Evolutionary conservation across 2,329 filamentous ascomycete genomes (phyloP).

Genomic region (Sporothrix curviconia): DNA sequence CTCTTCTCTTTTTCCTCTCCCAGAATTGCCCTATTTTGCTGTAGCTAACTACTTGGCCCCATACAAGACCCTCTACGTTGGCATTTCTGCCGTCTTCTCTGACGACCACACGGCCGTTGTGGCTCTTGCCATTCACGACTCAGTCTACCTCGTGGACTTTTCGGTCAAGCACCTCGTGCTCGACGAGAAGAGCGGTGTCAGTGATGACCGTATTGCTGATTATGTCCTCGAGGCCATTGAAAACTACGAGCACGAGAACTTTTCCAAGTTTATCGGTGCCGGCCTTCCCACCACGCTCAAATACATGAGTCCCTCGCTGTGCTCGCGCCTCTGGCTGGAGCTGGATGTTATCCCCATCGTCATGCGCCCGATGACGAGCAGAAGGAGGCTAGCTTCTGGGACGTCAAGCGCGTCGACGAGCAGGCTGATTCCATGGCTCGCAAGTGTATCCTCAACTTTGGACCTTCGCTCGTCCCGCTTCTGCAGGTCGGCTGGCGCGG

Average conservation of each 20-base stretch:
- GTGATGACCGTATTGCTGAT: slow-evolving; percentile 47
- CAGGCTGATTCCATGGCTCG: slow-evolving; percentile 75
- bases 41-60: not conserved
- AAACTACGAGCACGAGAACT: slow-evolving; percentile 56
- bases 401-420: slow-evolving; percentile 62
- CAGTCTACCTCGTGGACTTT: slow-evolving; percentile 69
- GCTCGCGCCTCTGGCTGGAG: slow-evolving; percentile 67
- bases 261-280: slow-evolving; percentile 68
- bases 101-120: slow-evolving; percentile 50
- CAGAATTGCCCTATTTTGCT: no score
- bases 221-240: slow-evolving; percentile 52
- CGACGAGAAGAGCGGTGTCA: slow-evolving; percentile 32
- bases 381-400: slow-evolving; percentile 41
- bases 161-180: slow-evolving; percentile 52
- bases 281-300: slow-evolving; percentile 59
- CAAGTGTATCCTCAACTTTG: slow-evolving; percentile 72
- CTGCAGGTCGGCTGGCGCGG: slow-evolving; percentile 62
- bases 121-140: slow-evolving; percentile 65
- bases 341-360: slow-evolving; percentile 70
- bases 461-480: slow-evolving; percentile 63
- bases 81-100: slow-evolving; percentile 51
- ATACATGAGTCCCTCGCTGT: slow-evolving; percentile 56
- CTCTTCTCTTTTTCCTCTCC: no score
- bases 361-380: slow-evolving; percentile 43
- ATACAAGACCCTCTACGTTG: slow-evolving; percentile 55